phyloP scores from a whole-genome alignment of 352 stramenopile species.

The Phytopythium aichiense region DNA sequence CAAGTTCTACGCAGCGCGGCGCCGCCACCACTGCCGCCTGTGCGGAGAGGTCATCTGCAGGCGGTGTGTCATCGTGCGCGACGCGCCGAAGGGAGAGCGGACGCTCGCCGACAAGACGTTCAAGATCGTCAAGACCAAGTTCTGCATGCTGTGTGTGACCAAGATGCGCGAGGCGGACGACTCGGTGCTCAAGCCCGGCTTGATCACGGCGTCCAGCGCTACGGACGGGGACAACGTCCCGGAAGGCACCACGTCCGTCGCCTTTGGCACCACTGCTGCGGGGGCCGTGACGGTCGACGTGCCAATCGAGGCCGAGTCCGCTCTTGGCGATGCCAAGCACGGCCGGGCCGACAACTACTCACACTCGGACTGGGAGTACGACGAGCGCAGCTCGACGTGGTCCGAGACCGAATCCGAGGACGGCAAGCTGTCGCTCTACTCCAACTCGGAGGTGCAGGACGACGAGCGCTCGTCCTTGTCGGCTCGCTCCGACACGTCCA shows the following conservation, averaged over 20 bases:
- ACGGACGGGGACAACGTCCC: background rate
- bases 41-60: conserved; percentile 78
- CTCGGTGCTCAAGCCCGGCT: conserved; percentile 14
- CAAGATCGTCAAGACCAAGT: conserved; percentile 62
- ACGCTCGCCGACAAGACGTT: conserved; percentile 30
- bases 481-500: conserved; percentile 13
- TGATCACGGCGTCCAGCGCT: background rate
- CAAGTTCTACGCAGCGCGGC: conserved; percentile 54
- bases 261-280: background rate
- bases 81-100: conserved; percentile 31
- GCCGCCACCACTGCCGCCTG: conserved; percentile 73
- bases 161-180: conserved; percentile 40
- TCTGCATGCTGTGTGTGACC: conserved; percentile 60
- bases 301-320: background rate
- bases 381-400: conserved; percentile 22
- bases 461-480: conserved; percentile 24
- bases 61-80: conserved; percentile 57
- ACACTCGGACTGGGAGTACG: conserved; percentile 13
- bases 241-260: background rate
- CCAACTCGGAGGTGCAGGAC: conserved; percentile 22
- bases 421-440: conserved; percentile 30
- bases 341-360: background rate
- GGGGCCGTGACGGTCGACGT: background rate
- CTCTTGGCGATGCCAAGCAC: background rate
- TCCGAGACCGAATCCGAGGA: conserved; percentile 52